Evolutionary conservation across 1,139 yeast species (phyloP).

Genomic region (Taphrina flavorubra): DNA sequence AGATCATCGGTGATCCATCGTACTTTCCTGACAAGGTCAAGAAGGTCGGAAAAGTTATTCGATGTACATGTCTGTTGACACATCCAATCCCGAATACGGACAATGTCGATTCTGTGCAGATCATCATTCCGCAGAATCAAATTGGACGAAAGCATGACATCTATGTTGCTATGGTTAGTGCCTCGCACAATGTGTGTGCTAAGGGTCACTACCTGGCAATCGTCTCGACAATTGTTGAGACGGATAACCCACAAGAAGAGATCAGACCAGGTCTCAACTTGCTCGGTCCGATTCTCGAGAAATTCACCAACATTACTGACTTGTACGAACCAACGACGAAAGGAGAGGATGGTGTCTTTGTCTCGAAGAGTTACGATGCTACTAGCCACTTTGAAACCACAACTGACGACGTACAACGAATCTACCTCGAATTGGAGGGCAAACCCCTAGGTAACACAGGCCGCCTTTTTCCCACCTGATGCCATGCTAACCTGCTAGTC

Average conservation of each 20-base stretch:
- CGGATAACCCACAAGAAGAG: slow-evolving; percentile 90
- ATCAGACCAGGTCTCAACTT: slow-evolving; percentile 93
- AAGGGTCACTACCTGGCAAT: slow-evolving; percentile 91
- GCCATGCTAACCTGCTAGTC: slow-evolving; percentile 18
- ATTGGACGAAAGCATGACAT: slow-evolving; percentile 87
- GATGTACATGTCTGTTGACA: slow-evolving; percentile 92
- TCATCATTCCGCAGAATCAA: slow-evolving; percentile 95
- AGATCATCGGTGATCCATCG: slow-evolving; percentile 97
- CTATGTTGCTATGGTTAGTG: slow-evolving; percentile 87
- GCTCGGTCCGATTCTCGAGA: slow-evolving; percentile 76
- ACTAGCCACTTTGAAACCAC: slow-evolving; percentile 94
- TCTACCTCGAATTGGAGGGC: slow-evolving; percentile 89
- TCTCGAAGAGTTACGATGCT: slow-evolving; percentile 90
- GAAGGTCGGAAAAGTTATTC: slow-evolving; percentile 85
- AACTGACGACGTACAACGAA: slow-evolving; percentile 94
- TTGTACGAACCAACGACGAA: slow-evolving; percentile 84
- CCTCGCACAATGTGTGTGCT: slow-evolving; percentile 89
- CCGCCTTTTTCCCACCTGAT: background rate
- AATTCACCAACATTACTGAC: slow-evolving; percentile 93
- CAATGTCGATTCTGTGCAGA: slow-evolving; percentile 87
- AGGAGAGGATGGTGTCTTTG: slow-evolving; percentile 79
- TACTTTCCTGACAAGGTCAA: slow-evolving; percentile 91
- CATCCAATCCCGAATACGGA: slow-evolving; percentile 86
- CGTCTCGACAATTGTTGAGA: slow-evolving; percentile 91
- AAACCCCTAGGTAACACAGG: slow-evolving; percentile 27